Evolutionary conservation across 75 land plant species (phyloP), one percentile per base, ranked within the genome.

Genomic region (Gnetum montanum): DNA sequence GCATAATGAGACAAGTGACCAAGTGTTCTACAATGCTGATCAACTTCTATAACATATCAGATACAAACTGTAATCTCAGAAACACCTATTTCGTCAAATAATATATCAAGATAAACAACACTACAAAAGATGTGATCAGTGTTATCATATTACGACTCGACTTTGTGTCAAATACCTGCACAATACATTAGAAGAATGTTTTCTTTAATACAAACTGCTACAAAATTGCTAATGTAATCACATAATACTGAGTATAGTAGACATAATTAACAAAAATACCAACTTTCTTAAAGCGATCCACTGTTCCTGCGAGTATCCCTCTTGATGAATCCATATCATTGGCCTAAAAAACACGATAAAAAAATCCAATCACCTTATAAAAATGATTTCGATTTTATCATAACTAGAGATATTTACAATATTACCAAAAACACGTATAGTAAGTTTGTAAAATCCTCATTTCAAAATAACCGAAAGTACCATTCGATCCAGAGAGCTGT

Each of bases 241-340:
- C 16, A 13, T 43, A 0, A 56, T 7, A 4, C 8, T 19, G 49
- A 33, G 10, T 26, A 2, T 29, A 22, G 8, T 26, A 28, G n/a
- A 29, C 8, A n/a, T n/a, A n/a, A n/a, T n/a, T n/a, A n/a, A 46
- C 22, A 28, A 8, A n/a, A 48, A 11, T 26, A 49, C 67, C 46
- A 56, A 93, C 98, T 77, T 54, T 79, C 70, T 77, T 89, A 51
- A 93, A 93, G 34, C 81, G 69, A 59, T 89, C 90, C 81, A 89
- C 71, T 29, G 98, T 93, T 65, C 96, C 96, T 35, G 96, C 82
- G 24, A 93, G 59, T 26, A 85, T 45, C 53, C 96, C 96, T 60
- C 96, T 82, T 57, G 91, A 81, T 27, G 90, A 52, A 70, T 93
- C 98, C 98, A 93, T 93, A 46, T 73, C 86, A 69, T 82, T 88